Base-by-base conservation (phyloP, 257 asterid species). In the Solanum neorickii region DNA sequence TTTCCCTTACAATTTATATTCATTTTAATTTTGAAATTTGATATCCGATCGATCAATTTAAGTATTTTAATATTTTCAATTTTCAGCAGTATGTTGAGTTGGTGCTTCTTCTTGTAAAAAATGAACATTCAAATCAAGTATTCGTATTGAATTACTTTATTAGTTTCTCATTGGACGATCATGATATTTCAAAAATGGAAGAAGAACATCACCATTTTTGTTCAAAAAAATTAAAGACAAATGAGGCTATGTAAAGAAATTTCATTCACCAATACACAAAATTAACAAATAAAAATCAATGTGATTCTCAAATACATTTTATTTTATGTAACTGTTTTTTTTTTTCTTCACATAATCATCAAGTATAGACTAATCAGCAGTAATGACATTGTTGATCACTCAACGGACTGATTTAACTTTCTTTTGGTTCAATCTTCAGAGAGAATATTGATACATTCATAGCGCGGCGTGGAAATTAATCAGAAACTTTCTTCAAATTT, bases 401-500 rank as follows among this genome's bases (percentile, higher is more conserved):
- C 88, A 86, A 25, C 56, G 9, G 33, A 78, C 3, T n/a, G 83
- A 84, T 72, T 9, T 21, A 62, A 41, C 15, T 62, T 68, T 62
- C 85, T n/a, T 49, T 41, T 60, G 23, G 72, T 46, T 66, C 77
- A 70, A 42, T 20, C 80, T 77, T 86, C 37, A 37, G 62, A 80
- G 59, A 66, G 9, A 31, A 37, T 31, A 25, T 47, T 60, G 16
- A 62, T 82, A 31, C 59, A 72, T 66, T 16, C 39, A 68, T 56
- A 78, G 65, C 75, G 16, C 25, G 82, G 86, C 12, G 7, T 14
- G 10, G 88, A 88, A 60, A 85, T 91, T 91, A 93, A 56, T 86
- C 88, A 86, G 87, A 88, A 23, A 95, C 93, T 88, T 93, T 94
- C 91, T 87, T 86, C 89, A 94, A 91, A 93, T 98, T 93, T 86